These are phyloP conservation scores for Tolypocladium tundrense DNA, from an alignment of 2,329 filamentous ascomycete genomes.

Conservation along the genomic window DNA sequence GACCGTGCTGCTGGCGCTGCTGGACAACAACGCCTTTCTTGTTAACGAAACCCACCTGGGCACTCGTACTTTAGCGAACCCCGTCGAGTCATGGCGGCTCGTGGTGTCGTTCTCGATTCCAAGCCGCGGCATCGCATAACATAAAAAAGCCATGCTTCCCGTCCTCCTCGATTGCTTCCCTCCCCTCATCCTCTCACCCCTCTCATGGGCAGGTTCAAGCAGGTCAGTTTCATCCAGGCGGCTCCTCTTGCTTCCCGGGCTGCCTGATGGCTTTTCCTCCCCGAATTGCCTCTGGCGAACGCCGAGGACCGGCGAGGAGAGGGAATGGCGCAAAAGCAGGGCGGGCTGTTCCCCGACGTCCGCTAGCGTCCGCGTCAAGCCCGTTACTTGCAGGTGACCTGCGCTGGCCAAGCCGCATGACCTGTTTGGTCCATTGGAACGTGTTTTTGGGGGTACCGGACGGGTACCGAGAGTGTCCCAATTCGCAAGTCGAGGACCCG, in stretches of 20 bases:
- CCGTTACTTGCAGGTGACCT: not conserved
- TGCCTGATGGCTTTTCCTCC: not conserved
- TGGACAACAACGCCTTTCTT: not conserved
- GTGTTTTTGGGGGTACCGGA: not conserved
- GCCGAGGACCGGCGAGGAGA: conserved; percentile 2
- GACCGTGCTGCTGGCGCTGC: not conserved
- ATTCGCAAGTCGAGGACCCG: not conserved
- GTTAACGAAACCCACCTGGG: not conserved
- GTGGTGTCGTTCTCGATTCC: not conserved
- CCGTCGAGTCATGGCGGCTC: not conserved
- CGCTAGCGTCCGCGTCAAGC: not conserved
- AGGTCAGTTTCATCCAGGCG: not conserved
- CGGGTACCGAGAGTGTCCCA: not conserved
- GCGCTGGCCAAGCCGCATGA: not conserved
- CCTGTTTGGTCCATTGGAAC: too few species aligned
- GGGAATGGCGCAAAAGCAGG: not conserved
- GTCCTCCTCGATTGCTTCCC: not conserved
- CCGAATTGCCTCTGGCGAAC: not conserved
- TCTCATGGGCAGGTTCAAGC: not conserved
- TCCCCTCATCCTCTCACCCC: not conserved
- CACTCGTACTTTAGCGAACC: not conserved
- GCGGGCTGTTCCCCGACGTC: not conserved
- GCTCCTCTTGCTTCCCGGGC: not conserved
- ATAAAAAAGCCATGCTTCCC: not conserved
- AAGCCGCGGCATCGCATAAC: not conserved